Conservation (phyloP, 306 rosid species). For the Amphicarpaea edgeworthii region DNA sequence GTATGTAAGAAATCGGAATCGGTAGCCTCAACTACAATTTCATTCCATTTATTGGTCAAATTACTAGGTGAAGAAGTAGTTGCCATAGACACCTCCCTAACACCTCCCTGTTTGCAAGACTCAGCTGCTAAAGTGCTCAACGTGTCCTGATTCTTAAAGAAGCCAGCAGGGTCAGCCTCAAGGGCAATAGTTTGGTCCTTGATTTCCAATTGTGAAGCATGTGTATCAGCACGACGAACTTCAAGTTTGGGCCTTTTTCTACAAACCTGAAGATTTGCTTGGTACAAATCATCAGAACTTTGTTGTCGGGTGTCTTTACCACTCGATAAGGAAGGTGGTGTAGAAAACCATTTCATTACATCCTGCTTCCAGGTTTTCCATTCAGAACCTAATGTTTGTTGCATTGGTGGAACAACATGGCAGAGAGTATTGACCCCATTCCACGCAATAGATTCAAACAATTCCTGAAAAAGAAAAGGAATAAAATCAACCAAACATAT, state of each 20-base stretch:
- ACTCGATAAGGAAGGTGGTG: conserved; percentile 60
- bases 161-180: conserved; percentile 72
- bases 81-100: conserved; percentile 52
- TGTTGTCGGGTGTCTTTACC: conserved; percentile 60
- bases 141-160: conserved; percentile 62
- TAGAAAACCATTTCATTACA: conserved; percentile 83
- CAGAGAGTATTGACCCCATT: conserved; percentile 72
- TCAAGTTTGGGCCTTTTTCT: conserved; percentile 97
- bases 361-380: conserved; percentile 99
- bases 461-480: conserved; percentile 68
- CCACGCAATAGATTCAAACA: conserved; percentile 86
- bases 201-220: conserved; percentile 68
- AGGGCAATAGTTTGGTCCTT: conserved; percentile 64
- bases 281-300: conserved; percentile 58
- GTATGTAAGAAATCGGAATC: conserved; percentile 53
- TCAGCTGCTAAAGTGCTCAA: conserved; percentile 60
- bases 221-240: conserved; percentile 96
- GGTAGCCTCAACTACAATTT: conserved; percentile 62
- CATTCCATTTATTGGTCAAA: conserved; percentile 69
- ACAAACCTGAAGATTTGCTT: conserved; percentile 70
- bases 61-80: conserved; percentile 50
- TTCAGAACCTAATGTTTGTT: conserved; percentile 78
- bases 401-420: conserved; percentile 64
- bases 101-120: conserved; percentile 58
- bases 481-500: conserved; percentile 45